Evolutionary conservation across 1,139 yeast species (phyloP).

Genomic region (Debaryomyces nepalensis): DNA sequence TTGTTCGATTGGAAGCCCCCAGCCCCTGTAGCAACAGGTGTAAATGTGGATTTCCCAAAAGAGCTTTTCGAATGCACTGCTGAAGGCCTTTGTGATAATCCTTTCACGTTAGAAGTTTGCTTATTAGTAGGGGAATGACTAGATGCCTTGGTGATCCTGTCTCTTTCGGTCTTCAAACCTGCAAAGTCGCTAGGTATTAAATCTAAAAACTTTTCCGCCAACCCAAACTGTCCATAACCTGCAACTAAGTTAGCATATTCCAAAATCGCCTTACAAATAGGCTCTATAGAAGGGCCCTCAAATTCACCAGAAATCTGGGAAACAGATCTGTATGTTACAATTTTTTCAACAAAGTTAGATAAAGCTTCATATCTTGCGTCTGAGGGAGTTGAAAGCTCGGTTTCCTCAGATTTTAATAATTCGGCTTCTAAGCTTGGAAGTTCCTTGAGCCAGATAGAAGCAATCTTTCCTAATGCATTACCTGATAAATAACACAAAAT

Average conservation of each 20-base stretch:
- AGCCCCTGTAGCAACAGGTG: slow-evolving; percentile 13
- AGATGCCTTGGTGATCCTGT: slow-evolving; percentile 71
- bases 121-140: slow-evolving; percentile 16
- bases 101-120: background rate
- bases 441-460: slow-evolving; percentile 84
- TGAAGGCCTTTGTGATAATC: slow-evolving; percentile 6
- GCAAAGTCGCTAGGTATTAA: slow-evolving; percentile 66
- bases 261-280: slow-evolving; percentile 60
- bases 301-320: slow-evolving; percentile 45
- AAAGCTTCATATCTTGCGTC: slow-evolving; percentile 87
- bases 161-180: slow-evolving; percentile 60
- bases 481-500: slow-evolving; percentile 82
- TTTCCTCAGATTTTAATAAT: slow-evolving; percentile 45
- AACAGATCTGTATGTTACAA: slow-evolving; percentile 72
- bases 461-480: slow-evolving; percentile 75
- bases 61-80: background rate
- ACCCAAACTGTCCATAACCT: slow-evolving; percentile 79
- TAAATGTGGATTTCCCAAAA: slow-evolving; percentile 9
- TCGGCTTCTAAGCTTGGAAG: slow-evolving; percentile 60
- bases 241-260: slow-evolving; percentile 86
- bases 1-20: slow-evolving; percentile 13
- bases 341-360: slow-evolving; percentile 81
- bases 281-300: slow-evolving; percentile 53
- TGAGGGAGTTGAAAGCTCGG: slow-evolving; percentile 60
- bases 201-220: slow-evolving; percentile 73